A percentile compares a stretch with the other conserved stretches of the same genome.
phyloP scores from a whole-genome alignment of 805 yeast genomes.

The Wickerhamomyces silvicola region DNA sequence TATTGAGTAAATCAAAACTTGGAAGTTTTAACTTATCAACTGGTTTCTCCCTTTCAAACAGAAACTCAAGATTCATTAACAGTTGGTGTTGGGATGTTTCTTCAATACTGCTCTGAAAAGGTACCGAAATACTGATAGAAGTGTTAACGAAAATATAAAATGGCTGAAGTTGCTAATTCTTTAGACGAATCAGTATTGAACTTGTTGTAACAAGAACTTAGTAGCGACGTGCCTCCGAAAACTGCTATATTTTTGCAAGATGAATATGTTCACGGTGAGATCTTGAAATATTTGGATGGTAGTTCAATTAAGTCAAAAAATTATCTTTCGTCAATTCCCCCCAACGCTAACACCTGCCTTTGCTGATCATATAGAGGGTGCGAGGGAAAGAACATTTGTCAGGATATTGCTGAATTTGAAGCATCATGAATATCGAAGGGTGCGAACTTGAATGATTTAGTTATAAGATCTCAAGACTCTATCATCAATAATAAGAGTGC shows the following conservation, averaged over 20 bases:
- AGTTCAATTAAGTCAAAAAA: conserved; percentile 44
- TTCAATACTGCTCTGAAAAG: too few relatives aligned
- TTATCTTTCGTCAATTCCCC: conserved; percentile 36
- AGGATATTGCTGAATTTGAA: conserved; percentile 71
- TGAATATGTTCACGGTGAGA: conserved; percentile 29
- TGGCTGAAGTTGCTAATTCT: too few relatives aligned
- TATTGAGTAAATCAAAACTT: too few relatives aligned
- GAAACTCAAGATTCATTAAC: too few relatives aligned
- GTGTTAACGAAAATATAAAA: too few relatives aligned
- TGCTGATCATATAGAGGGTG: conserved; percentile 18
- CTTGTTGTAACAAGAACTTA: conserved; percentile 31
- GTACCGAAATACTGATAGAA: too few relatives aligned
- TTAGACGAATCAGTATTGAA: conserved; percentile 17
- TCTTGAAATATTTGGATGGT: conserved; percentile 28
- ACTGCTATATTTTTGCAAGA: conserved; percentile 21
- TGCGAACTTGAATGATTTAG: conserved; percentile 33
- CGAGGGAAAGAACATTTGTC: conserved; percentile 38
- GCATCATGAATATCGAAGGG: conserved; percentile 45
- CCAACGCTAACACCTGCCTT: conserved; percentile 31
- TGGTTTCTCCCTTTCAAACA: too few relatives aligned
- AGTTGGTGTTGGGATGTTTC: too few relatives aligned
- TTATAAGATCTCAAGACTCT: conserved; percentile 26
- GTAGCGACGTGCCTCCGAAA: conserved; percentile 22
- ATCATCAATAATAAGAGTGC: conserved; percentile 42
- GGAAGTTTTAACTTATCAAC: neutral